Conservation (phyloP, 805 yeast genomes). For the Cyberlindnera meyerae region DNA sequence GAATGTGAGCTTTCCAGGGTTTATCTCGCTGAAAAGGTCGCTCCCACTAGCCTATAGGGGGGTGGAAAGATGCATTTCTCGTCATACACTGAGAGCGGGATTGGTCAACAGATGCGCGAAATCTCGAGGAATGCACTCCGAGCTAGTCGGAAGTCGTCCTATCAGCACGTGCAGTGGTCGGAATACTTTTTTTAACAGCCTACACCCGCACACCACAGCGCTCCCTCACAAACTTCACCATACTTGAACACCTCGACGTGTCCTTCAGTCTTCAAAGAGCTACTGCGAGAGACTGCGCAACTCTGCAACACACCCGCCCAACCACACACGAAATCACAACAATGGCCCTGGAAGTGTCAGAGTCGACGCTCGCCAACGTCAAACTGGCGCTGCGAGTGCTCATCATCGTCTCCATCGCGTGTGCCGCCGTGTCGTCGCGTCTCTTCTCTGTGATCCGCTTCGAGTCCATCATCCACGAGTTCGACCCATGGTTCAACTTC, state of each 20-base stretch:
- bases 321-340: slow-evolving; percentile 2
- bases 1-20: no score
- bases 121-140: no score
- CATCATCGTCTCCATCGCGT: slow-evolving; percentile 74
- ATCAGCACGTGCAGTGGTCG: no score
- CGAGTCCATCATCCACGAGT: slow-evolving; percentile 96
- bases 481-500: slow-evolving; percentile 95
- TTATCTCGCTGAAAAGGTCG: no score
- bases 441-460: slow-evolving; percentile 94
- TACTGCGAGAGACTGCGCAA: neutral
- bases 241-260: slow-evolving; percentile 10
- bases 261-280: neutral
- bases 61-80: no score
- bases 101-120: no score
- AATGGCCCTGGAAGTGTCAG: slow-evolving; percentile 17
- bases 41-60: no score
- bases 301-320: neutral
- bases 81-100: no score
- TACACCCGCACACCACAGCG: no score
- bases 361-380: slow-evolving; percentile 19
- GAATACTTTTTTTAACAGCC: no score
- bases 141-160: no score
- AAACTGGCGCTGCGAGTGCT: slow-evolving; percentile 43
- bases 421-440: slow-evolving; percentile 89
- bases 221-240: no score